These are phyloP conservation scores for Penicillium sp. DNA, from an alignment of 2,329 filamentous ascomycete genomes.

Conservation along the genomic window DNA sequence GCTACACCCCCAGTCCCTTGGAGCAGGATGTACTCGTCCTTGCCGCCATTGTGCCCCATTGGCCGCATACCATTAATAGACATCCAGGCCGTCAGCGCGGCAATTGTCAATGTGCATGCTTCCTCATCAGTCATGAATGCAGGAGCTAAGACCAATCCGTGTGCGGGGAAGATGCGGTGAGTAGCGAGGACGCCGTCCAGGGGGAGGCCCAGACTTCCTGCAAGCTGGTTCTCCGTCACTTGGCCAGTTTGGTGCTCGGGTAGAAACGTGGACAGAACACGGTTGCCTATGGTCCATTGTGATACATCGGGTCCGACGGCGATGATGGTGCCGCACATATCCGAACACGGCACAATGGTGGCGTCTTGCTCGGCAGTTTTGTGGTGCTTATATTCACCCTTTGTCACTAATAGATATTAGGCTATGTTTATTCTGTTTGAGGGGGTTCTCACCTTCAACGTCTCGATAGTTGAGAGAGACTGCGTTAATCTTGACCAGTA, in stretches of 20 bases:
- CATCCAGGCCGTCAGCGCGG: conserved; percentile 54
- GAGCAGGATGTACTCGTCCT: conserved; percentile 53
- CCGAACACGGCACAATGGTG: conserved; percentile 64
- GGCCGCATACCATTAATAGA: conserved; percentile 46
- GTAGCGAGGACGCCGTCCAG: conserved; percentile 48
- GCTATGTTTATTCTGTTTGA: not conserved
- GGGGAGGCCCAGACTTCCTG: conserved; percentile 61
- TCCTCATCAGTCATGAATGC: conserved; percentile 38
- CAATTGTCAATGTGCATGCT: conserved; percentile 46
- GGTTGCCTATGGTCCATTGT: conserved; percentile 58
- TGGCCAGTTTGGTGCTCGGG: conserved; percentile 59
- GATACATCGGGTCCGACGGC: conserved; percentile 49
- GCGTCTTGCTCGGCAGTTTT: conserved; percentile 47
- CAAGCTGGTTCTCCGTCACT: conserved; percentile 56
- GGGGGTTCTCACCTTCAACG: conserved; percentile 35
- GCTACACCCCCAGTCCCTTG: conserved; percentile 55
- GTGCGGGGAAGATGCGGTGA: conserved; percentile 45
- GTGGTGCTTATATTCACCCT: conserved; percentile 68
- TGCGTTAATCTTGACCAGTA: conserved; percentile 53
- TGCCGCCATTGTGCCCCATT: conserved; percentile 47
- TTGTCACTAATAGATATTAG: conserved; percentile 52
- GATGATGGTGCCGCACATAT: conserved; percentile 67
- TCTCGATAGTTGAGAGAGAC: conserved; percentile 58
- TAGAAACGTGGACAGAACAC: conserved; percentile 65
- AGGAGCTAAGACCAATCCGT: conserved; percentile 44